These are phyloP conservation scores for Scutellaria barbata DNA, from an alignment of 257 asterid species.

Conservation along the genomic window DNA sequence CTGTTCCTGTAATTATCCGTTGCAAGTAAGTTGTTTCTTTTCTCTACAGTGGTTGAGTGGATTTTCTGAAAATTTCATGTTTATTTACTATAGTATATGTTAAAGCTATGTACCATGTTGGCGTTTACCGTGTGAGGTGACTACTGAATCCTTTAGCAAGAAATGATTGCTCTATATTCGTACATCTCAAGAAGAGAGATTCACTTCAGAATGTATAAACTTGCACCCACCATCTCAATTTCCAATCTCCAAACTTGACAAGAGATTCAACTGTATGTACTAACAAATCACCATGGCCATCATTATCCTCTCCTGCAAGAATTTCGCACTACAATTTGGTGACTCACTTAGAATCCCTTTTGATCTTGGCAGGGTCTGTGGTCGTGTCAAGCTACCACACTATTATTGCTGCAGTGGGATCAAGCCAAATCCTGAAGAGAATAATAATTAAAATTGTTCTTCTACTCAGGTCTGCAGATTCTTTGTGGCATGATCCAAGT, in stretches of 20 bases:
- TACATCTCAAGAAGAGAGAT: background rate
- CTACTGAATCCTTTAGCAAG: background rate
- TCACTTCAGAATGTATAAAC: background rate
- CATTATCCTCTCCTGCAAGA: background rate
- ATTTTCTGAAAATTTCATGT: background rate
- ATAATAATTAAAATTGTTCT: slow-evolving; percentile 24
- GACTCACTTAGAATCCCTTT: background rate
- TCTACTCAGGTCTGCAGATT: slow-evolving; percentile 20
- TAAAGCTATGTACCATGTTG: background rate
- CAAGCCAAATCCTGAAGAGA: slow-evolving; percentile 60
- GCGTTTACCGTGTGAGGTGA: background rate
- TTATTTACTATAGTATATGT: background rate
- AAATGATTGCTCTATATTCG: background rate
- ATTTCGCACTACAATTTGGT: background rate
- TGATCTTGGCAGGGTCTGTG: slow-evolving; percentile 73
- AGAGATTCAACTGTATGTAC: slow-evolving; percentile 1
- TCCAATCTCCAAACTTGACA: background rate
- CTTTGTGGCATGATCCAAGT: background rate
- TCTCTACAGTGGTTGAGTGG: background rate
- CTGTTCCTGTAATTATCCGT: slow-evolving; percentile 86
- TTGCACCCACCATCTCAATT: background rate
- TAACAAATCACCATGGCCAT: background rate
- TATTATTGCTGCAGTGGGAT: slow-evolving; percentile 92
- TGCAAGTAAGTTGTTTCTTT: slow-evolving; percentile 77
- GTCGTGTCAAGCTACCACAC: slow-evolving; percentile 92